Percentiles rank a stretch among this genome's conserved stretches.
These are phyloP conservation scores for Pharus latifolius DNA, from an alignment of 176 grass and related monocot species.

Conservation along the genomic window DNA sequence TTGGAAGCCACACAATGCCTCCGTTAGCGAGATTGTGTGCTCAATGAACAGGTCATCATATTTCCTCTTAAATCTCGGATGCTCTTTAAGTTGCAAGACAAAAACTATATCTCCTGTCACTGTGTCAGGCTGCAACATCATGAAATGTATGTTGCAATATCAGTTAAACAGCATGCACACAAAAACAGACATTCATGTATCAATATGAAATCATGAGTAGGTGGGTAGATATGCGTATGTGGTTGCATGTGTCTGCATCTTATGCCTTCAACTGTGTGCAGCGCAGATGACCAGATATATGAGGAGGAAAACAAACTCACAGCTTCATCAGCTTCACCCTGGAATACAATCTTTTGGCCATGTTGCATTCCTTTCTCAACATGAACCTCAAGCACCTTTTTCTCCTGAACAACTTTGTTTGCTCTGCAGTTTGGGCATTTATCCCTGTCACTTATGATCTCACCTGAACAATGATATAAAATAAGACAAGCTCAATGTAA, in stretches of 20 bases:
- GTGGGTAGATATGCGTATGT: background rate
- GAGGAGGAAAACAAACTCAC: conserved; percentile 28
- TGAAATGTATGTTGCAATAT: background rate
- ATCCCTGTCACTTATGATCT: conserved; percentile 90
- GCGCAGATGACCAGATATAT: background rate
- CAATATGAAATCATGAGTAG: background rate
- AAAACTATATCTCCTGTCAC: conserved; percentile 88
- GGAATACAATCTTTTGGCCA: conserved; percentile 87
- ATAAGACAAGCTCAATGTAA: conserved; percentile 9
- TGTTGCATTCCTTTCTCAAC: conserved; percentile 98
- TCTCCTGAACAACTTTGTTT: conserved; percentile 65
- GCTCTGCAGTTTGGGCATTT: conserved; percentile 68
- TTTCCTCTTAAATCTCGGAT: conserved; percentile 89
- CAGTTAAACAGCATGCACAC: background rate
- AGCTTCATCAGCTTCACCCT: conserved; percentile 98
- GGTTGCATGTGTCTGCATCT: background rate
- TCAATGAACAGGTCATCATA: conserved; percentile 68
- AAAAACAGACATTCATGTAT: background rate
- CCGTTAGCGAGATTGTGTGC: conserved; percentile 64
- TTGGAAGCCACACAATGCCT: conserved; percentile 89
- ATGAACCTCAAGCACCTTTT: conserved; percentile 89
- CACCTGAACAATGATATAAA: conserved; percentile 35
- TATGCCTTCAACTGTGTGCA: background rate
- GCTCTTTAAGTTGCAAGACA: conserved; percentile 90
- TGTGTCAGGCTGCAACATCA: conserved; percentile 63